phyloP scores from a whole-genome alignment of 331 rosid species.

The Telfairia occidentalis region DNA sequence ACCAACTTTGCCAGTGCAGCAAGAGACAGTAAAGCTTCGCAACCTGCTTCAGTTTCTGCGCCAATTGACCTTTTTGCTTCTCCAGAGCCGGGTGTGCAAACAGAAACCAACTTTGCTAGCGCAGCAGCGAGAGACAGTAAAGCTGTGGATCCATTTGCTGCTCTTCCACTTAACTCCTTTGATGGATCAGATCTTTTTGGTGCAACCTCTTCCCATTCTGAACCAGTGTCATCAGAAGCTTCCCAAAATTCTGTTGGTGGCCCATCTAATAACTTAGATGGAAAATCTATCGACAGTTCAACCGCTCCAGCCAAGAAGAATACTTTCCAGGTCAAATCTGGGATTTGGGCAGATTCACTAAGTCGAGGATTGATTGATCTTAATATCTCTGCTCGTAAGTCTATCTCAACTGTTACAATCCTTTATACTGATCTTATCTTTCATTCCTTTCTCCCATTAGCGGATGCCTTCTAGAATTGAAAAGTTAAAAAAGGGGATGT shows the following conservation, averaged over 20 bases:
- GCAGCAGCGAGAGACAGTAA: constrained; percentile 10
- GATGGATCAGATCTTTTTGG: constrained; percentile 76
- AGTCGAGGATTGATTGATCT: constrained; percentile 98
- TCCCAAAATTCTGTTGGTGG: constrained; percentile 32
- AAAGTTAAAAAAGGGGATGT: neutral
- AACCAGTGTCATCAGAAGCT: constrained; percentile 46
- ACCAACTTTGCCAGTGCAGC: constrained; percentile 17
- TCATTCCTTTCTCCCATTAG: neutral
- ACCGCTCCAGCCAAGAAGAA: constrained; percentile 44
- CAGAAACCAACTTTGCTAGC: constrained; percentile 28
- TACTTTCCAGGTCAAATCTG: constrained; percentile 77
- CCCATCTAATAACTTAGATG: constrained; percentile 25
- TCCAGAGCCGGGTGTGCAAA: constrained; percentile 47
- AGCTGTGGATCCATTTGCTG: constrained; percentile 75
- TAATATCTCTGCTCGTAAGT: constrained; percentile 92
- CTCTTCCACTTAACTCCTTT: constrained; percentile 73
- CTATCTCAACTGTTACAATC: constrained; percentile 6
- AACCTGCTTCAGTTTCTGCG: constrained; percentile 50
- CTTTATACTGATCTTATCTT: neutral
- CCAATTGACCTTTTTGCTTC: constrained; percentile 56
- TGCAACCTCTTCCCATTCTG: constrained; percentile 54
- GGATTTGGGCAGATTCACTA: constrained; percentile 94
- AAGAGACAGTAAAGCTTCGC: constrained; percentile 29
- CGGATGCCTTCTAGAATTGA: neutral
- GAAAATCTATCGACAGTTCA: constrained; percentile 29